Evolutionary conservation across 1,284 basidiomycete species (phyloP).

Genomic region (Afroboletus lepidellus): DNA sequence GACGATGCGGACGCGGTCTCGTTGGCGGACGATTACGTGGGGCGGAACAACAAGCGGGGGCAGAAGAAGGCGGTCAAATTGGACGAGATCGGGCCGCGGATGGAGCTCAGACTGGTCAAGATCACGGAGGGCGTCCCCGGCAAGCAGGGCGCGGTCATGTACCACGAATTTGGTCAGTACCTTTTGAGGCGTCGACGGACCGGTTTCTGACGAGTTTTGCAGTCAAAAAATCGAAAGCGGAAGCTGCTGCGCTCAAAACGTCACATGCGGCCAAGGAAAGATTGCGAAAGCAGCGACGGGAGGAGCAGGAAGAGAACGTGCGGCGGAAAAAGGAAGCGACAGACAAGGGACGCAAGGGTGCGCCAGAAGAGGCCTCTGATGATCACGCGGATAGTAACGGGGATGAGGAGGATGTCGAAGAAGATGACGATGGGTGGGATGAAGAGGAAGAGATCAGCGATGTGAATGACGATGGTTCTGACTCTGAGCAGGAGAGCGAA

Average conservation of each 20-base stretch:
- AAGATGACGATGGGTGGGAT: conserved; percentile 52
- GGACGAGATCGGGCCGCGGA: conserved; percentile 92
- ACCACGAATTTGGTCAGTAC: conserved; percentile 83
- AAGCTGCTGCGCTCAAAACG: conserved; percentile 63
- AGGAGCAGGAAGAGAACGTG: conserved; percentile 89
- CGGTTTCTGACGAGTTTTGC: conserved; percentile 15
- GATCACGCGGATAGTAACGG: conserved; percentile 31
- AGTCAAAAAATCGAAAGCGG: conserved; percentile 84
- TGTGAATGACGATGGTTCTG: conserved; percentile 49
- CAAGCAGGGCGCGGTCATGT: conserved; percentile 85
- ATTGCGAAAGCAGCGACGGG: conserved; percentile 71
- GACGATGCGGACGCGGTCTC: conserved; percentile 82
- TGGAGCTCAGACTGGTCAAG: conserved; percentile 93
- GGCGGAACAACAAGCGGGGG: conserved; percentile 90
- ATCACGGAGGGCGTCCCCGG: conserved; percentile 93
- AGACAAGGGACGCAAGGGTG: conserved; percentile 30
- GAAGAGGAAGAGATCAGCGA: conserved; percentile 67
- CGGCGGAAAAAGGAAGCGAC: conserved; percentile 65
- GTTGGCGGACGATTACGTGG: conserved; percentile 91
- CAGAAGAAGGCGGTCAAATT: conserved; percentile 88
- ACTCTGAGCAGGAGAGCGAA: conserved; percentile 43
- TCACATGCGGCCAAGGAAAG: conserved; percentile 76
- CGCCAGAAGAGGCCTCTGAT: conserved; percentile 37
- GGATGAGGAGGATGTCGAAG: conserved; percentile 43
- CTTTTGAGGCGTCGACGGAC: conserved; percentile 1